Percentiles rank a stretch among this genome's conserved stretches.
Evolutionary conservation across 2,329 filamentous ascomycete species (phyloP).

Genomic region (Sporothrix schenckii): DNA sequence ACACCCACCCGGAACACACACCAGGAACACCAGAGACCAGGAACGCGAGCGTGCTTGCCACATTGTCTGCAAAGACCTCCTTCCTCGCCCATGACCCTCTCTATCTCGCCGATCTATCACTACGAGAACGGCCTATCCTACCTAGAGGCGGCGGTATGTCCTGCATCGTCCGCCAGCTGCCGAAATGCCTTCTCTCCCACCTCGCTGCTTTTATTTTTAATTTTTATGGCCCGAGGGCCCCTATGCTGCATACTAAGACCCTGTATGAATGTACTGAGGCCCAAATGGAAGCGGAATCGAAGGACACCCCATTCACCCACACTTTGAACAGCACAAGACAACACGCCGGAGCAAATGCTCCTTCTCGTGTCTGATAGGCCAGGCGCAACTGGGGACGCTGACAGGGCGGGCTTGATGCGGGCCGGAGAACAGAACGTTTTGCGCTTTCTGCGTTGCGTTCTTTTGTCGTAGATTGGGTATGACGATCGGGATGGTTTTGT

Average conservation of each 20-base stretch:
- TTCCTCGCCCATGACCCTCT: background rate
- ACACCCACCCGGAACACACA: no score
- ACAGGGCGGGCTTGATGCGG: constrained; percentile 27
- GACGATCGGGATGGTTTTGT: background rate
- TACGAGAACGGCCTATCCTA: no score
- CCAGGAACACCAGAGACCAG: no score
- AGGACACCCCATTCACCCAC: background rate
- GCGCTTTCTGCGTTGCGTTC: constrained; percentile 7
- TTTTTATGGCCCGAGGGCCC: no score
- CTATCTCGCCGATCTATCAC: background rate
- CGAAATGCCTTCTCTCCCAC: no score
- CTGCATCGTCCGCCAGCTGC: no score
- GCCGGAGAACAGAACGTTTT: constrained; percentile 19
- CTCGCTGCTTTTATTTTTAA: background rate
- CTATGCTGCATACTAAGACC: no score
- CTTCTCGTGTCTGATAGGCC: constrained; percentile 33
- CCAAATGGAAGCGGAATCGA: background rate
- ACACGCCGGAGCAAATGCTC: constrained; percentile 35
- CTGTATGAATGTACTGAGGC: background rate
- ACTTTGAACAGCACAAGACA: background rate
- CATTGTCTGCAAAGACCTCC: background rate
- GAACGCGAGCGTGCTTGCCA: no score
- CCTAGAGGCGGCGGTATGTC: no score
- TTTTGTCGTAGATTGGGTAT: constrained; percentile 8
- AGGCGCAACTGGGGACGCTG: constrained; percentile 29